Evolutionary conservation across 1,139 yeast genomes (phyloP).

Genomic region (Candida mesenterica): DNA sequence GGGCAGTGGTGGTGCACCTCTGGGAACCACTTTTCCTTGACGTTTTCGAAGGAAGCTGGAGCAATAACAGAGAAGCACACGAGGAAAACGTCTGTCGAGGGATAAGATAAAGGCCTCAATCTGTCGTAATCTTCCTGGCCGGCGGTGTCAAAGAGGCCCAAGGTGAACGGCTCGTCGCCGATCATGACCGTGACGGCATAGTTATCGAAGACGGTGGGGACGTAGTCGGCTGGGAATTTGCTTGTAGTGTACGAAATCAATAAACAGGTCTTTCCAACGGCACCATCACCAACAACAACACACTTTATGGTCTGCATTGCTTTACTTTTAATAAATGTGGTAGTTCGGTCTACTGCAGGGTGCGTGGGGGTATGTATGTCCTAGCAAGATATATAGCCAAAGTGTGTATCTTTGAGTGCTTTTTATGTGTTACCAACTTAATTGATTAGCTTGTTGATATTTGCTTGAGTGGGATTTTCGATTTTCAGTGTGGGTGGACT

Average conservation of each 20-base stretch:
- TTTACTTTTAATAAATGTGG: no score
- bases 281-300: slow-evolving; percentile 98
- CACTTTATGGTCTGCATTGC: slow-evolving; percentile 86
- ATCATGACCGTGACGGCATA: slow-evolving; percentile 98
- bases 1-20: slow-evolving; percentile 98
- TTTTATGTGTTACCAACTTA: no score
- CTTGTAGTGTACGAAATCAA: slow-evolving; percentile 87
- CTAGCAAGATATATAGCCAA: no score
- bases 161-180: slow-evolving; percentile 96
- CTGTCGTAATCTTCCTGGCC: slow-evolving; percentile 99
- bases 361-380: no score
- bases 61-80: slow-evolving; percentile 94
- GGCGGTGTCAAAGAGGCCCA: slow-evolving; percentile 95
- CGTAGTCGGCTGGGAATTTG: slow-evolving; percentile 92
- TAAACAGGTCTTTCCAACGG: slow-evolving; percentile 65
- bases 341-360: no score
- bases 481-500: background rate
- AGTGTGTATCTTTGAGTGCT: no score
- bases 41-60: slow-evolving; percentile 97
- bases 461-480: background rate
- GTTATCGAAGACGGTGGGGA: slow-evolving; percentile 94
- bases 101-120: slow-evolving; percentile 92
- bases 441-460: background rate
- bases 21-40: slow-evolving; percentile 97
- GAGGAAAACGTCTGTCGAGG: slow-evolving; percentile 93